phyloP scores from a whole-genome alignment of 148 eudicot species.

The Arctostaphylos glauca region DNA sequence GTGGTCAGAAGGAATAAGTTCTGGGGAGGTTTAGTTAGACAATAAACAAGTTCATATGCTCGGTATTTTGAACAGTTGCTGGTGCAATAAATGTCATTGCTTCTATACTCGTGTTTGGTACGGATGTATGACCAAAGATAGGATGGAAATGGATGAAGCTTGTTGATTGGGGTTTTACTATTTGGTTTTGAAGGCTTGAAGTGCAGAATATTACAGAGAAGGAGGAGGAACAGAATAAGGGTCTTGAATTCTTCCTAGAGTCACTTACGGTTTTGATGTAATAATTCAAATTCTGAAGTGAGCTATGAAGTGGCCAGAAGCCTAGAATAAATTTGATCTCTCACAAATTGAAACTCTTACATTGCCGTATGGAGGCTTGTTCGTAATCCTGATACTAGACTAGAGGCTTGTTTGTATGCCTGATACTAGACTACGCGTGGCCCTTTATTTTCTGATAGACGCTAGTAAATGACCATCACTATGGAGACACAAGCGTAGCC shows the following conservation, averaged over 20 bases:
- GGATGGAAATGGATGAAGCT: not conserved
- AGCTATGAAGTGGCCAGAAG: slow-evolving; percentile 5
- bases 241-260: not conserved
- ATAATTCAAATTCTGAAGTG: not conserved
- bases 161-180: not conserved
- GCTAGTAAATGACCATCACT: not conserved
- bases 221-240: not conserved
- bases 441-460: not conserved
- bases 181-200: not conserved
- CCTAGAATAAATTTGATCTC: not conserved
- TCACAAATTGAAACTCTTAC: not conserved
- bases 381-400: not conserved
- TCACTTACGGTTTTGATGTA: not conserved
- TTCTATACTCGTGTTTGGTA: not conserved
- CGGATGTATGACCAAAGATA: not conserved
- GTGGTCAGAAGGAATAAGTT: too few relatives aligned
- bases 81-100: not conserved
- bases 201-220: not conserved
- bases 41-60: not conserved
- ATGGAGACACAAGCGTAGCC: not conserved
- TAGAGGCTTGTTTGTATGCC: not conserved
- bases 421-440: not conserved
- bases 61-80: not conserved
- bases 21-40: too few relatives aligned
- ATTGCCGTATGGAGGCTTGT: not conserved